A percentile compares a stretch with the other conserved stretches of the same genome.
Conservation (phyloP, 129 eudicot genomes). For the Flaveria robusta region DNA sequence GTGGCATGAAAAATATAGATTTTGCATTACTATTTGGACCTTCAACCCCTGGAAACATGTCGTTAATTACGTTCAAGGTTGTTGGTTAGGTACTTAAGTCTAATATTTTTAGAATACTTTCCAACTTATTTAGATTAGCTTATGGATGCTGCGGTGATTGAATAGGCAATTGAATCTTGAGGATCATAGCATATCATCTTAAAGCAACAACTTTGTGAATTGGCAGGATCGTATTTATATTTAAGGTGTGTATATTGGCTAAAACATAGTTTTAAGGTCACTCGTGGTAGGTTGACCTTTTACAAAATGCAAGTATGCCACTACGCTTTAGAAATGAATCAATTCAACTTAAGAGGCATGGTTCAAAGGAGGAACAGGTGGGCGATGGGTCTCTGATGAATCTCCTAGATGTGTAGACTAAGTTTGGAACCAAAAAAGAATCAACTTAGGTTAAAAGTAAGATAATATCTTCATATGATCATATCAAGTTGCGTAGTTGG, state of each 20-base stretch:
- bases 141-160: neutral
- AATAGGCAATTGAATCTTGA: neutral
- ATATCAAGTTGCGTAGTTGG: neutral
- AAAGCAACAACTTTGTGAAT: slow-evolving; percentile 16
- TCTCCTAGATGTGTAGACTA: neutral
- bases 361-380: neutral
- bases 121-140: neutral
- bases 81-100: neutral
- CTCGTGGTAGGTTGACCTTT: neutral
- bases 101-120: neutral
- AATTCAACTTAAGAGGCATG: neutral
- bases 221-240: neutral
- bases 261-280: neutral
- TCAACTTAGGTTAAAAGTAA: neutral
- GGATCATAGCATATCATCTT: neutral
- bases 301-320: neutral
- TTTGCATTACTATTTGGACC: neutral
- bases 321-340: neutral
- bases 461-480: neutral
- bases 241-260: neutral
- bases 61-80: neutral
- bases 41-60: neutral
- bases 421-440: neutral
- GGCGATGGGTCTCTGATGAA: neutral
- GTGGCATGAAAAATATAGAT: neutral